Percentiles rank a stretch among this genome's conserved stretches.
phyloP scores from a whole-genome alignment of 495 filamentous ascomycete species.

The Xylaria telfairii region DNA sequence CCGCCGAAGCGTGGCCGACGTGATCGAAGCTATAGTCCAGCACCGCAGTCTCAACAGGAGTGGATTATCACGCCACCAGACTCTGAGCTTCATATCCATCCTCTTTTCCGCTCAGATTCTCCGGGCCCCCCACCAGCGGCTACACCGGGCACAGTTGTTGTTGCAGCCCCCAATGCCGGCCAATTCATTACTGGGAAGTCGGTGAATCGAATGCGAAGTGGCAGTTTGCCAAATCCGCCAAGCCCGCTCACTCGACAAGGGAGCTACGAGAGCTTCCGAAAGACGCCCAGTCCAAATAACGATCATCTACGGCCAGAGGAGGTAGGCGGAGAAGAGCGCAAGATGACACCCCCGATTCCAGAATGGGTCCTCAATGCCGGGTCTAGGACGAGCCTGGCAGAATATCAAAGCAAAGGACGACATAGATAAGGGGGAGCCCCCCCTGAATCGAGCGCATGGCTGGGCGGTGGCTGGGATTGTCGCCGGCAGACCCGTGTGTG shows the following conservation, averaged over 20 bases:
- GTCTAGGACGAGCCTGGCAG: constrained; percentile 49
- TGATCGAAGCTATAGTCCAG: constrained; percentile 51
- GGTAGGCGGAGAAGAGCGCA: constrained; percentile 41
- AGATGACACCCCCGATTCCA: constrained; percentile 64
- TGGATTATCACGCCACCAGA: constrained; percentile 45
- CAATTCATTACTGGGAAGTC: constrained; percentile 65
- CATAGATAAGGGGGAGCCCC: constrained; percentile 5
- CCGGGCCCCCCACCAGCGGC: constrained; percentile 71
- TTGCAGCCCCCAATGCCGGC: constrained; percentile 72
- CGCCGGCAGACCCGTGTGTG: background rate
- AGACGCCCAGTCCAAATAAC: constrained; percentile 34
- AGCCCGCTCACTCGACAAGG: constrained; percentile 58
- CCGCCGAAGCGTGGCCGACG: constrained; percentile 46
- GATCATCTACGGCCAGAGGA: constrained; percentile 34
- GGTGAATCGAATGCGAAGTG: constrained; percentile 72
- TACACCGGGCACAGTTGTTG: constrained; percentile 72
- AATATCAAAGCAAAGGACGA: constrained; percentile 38
- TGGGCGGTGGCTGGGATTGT: background rate
- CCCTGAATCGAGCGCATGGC: background rate
- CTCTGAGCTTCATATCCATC: constrained; percentile 81
- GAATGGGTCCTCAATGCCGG: constrained; percentile 62
- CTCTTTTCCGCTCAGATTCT: constrained; percentile 79
- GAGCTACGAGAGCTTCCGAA: constrained; percentile 55
- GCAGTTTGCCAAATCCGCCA: constrained; percentile 62
- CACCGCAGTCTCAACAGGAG: constrained; percentile 39